Percentiles rank a stretch among this genome's conserved stretches.
phyloP scores from a whole-genome alignment of 2,329 filamentous ascomycete genomes.

The Calonectria hawksworthii region DNA sequence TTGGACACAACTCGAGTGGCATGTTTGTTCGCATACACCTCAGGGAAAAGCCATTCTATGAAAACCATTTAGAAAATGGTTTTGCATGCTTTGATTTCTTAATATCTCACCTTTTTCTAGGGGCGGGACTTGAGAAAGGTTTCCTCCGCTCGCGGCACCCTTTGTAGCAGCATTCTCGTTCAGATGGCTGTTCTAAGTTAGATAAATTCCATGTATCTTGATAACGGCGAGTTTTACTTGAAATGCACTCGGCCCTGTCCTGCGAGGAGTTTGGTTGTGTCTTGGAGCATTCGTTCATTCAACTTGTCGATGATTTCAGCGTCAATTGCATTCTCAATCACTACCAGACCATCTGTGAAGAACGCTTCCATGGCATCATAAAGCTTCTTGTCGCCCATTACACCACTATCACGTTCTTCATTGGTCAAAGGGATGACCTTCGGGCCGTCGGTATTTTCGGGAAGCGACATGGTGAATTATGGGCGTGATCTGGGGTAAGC shows the following conservation, averaged over 20 bases:
- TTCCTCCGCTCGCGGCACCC: not conserved
- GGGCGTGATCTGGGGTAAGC: not conserved
- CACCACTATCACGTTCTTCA: not conserved
- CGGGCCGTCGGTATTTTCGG: not conserved
- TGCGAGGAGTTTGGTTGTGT: not conserved
- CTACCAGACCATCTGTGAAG: slow-evolving; percentile 43
- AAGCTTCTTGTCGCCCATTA: slow-evolving; percentile 36
- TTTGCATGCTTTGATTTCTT: not conserved
- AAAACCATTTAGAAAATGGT: too few relatives aligned
- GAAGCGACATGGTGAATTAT: not conserved
- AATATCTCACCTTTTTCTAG: not conserved
- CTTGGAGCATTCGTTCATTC: slow-evolving; percentile 2
- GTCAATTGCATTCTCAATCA: slow-evolving; percentile 44
- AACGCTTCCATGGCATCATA: slow-evolving; percentile 45
- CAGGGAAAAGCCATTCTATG: not conserved
- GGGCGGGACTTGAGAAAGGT: not conserved
- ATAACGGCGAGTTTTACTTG: not conserved
- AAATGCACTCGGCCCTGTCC: not conserved
- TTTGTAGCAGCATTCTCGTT: slow-evolving; percentile 2
- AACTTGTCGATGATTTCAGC: slow-evolving; percentile 45
- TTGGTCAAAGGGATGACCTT: not conserved
- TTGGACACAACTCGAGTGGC: not conserved
- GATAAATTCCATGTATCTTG: not conserved
- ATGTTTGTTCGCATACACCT: not conserved
- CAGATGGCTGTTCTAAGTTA: not conserved